A percentile compares a stretch with the other conserved stretches of the same genome.
Evolutionary conservation across 495 filamentous ascomycete species (phyloP).

Genomic region (Penicillium diatomitis): DNA sequence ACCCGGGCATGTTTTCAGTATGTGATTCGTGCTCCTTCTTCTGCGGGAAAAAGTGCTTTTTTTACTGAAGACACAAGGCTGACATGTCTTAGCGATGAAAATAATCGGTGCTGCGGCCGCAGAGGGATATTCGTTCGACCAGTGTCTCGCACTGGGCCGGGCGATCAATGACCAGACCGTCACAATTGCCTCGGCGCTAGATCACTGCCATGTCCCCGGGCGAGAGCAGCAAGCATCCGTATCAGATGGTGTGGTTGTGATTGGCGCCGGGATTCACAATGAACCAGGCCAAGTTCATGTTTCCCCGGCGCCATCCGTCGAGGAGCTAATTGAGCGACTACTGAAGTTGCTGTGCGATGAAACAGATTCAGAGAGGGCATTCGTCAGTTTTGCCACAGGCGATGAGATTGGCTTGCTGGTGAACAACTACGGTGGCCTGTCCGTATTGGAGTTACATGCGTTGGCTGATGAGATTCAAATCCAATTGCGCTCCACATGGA

Average conservation of each 20-base stretch:
- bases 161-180: constrained; percentile 6
- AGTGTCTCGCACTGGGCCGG: constrained; percentile 2
- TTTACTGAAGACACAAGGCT: not conserved
- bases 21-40: not conserved
- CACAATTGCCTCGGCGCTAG: constrained; percentile 9
- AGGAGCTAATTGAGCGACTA: constrained; percentile 3
- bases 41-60: not conserved
- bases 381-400: constrained; percentile 3
- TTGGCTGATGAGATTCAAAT: constrained; percentile 3
- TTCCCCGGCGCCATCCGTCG: constrained; percentile 4
- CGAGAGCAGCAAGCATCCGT: constrained; percentile 2
- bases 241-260: constrained; percentile 2
- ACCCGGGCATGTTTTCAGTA: constrained; percentile 7
- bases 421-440: constrained; percentile 8
- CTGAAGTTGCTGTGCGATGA: constrained; percentile 3
- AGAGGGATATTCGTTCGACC: constrained; percentile 6
- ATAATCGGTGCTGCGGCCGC: constrained; percentile 6
- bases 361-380: constrained; percentile 5
- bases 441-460: constrained; percentile 7
- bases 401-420: constrained; percentile 5
- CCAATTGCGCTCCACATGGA: not conserved
- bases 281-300: constrained; percentile 6
- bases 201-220: constrained; percentile 8
- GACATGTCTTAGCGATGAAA: constrained; percentile 5
- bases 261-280: constrained; percentile 11